Evolutionary conservation across 768 basidiomycete species (phyloP), one percentile per base, ranked within the genome.

Genomic region (Kwoniella heveanensis): DNA sequence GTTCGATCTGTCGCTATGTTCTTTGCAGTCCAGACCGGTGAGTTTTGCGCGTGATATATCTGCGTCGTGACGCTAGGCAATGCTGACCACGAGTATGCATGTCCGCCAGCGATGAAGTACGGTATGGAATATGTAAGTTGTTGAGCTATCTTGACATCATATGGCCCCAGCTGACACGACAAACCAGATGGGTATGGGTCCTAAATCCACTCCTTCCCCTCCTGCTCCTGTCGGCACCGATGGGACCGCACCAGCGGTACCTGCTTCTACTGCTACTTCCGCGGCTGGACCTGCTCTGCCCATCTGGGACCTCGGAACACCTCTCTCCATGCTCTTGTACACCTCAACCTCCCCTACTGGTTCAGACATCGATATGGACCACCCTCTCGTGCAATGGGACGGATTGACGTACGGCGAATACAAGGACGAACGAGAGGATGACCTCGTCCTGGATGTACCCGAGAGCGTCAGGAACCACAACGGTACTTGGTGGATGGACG

Each of bases 391-490:
- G 24, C 54, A 50, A 2, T 79, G 77, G 72, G 71, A 77, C 44
- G 74, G 70, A 24, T 60, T 80, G 26, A 77, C 76, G 1, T 80
- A 76, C 60, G 79, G 79, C 2, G 60, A 77, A 44, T 80, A 68
- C 68, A 74, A 76, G 36, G 72, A 76, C 24, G 65, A 69, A n/a
- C 65, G 74, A 24, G 70, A 68, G n/a, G 67, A 60, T 10, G 73
- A 78, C 36, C 61, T 80, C 3, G 37, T 66, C 24, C 58, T 80
- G 19, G 73, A 76, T 21, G 71, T 80, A 17, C 77, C 77, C 2
- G 66, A 72, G 44, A 60, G 55, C n/a, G 79, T 78, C 0, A 44
- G 71, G 27, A 49, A 54, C 21, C 32, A 67, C 30, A 80, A 80
- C 54, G 77, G 69, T 3, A 74, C 62, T 36, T 76, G 68, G 71